Evolutionary conservation across 1,284 basidiomycete genomes (phyloP).

Genomic region (Trametes pubescens): DNA sequence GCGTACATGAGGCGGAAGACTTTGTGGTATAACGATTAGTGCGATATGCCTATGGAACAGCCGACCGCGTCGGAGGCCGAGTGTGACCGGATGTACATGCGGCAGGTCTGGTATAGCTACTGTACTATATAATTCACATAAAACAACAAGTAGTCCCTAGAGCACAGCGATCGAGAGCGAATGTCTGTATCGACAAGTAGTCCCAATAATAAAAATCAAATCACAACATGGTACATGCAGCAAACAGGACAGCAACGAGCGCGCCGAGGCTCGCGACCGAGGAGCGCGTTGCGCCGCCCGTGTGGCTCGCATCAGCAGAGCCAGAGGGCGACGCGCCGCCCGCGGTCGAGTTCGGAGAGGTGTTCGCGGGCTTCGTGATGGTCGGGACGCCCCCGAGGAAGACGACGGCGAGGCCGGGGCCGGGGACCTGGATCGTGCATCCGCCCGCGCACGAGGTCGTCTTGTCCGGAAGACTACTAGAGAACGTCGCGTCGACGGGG

Average conservation of each 20-base stretch:
- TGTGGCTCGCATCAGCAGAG: neutral
- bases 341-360: slow-evolving; percentile 10
- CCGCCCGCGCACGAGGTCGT: slow-evolving; percentile 45
- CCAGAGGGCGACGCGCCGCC: neutral
- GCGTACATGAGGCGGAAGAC: slow-evolving; percentile 6
- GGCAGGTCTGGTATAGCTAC: neutral
- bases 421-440: slow-evolving; percentile 52
- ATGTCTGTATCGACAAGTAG: neutral
- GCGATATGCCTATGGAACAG: neutral
- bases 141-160: neutral
- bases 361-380: slow-evolving; percentile 12
- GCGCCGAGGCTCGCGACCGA: neutral
- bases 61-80: neutral
- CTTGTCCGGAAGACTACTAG: slow-evolving; percentile 33
- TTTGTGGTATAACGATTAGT: neutral
- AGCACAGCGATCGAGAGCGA: neutral
- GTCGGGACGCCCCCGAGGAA: slow-evolving; percentile 37
- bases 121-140: neutral
- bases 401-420: slow-evolving; percentile 55
- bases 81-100: neutral
- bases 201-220: neutral
- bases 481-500: slow-evolving; percentile 42
- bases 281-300: neutral
- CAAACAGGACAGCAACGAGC: slow-evolving; percentile 4
- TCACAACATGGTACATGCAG: slow-evolving; percentile 12